Evolutionary conservation across 2,329 filamentous ascomycete species (phyloP).

Genomic region (Alternaria gaisen): DNA sequence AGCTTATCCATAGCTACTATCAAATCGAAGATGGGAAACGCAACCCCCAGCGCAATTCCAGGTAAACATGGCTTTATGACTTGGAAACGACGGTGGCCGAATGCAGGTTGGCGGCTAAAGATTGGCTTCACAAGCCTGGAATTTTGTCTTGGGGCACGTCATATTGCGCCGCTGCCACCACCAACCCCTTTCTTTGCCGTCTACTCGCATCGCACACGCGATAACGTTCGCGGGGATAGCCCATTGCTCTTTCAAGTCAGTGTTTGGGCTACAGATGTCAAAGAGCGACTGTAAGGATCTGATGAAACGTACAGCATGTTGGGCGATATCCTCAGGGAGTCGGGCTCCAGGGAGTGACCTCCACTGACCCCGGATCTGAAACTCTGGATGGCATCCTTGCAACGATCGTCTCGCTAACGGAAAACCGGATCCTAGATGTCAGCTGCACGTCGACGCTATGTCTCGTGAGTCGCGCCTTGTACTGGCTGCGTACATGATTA

Average conservation of each 20-base stretch:
- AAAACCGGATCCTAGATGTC: constrained; percentile 11
- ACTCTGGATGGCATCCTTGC: constrained; percentile 17
- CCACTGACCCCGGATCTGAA: constrained; percentile 7
- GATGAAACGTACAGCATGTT: constrained; percentile 3
- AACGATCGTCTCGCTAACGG: constrained; percentile 25
- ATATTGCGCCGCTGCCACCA: constrained; percentile 23
- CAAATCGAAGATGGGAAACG: constrained; percentile 17
- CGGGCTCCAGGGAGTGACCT: constrained; percentile 7
- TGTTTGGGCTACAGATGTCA: neutral
- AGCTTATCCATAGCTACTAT: constrained; percentile 43
- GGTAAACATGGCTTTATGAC: constrained; percentile 34
- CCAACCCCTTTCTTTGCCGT: constrained; percentile 26
- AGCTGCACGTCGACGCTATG: constrained; percentile 27
- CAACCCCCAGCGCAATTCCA: constrained; percentile 18
- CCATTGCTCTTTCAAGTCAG: neutral
- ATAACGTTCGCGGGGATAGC: neutral
- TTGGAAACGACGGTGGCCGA: constrained; percentile 23
- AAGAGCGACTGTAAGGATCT: neutral
- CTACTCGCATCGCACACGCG: neutral
- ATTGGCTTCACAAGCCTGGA: constrained; percentile 29
- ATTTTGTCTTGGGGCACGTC: constrained; percentile 34
- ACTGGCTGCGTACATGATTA: neutral
- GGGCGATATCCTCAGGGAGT: neutral
- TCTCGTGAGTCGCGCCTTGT: neutral
- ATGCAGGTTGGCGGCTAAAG: constrained; percentile 22